phyloP scores from a whole-genome alignment of 441 rosid species.

The Lepidium campestre region DNA sequence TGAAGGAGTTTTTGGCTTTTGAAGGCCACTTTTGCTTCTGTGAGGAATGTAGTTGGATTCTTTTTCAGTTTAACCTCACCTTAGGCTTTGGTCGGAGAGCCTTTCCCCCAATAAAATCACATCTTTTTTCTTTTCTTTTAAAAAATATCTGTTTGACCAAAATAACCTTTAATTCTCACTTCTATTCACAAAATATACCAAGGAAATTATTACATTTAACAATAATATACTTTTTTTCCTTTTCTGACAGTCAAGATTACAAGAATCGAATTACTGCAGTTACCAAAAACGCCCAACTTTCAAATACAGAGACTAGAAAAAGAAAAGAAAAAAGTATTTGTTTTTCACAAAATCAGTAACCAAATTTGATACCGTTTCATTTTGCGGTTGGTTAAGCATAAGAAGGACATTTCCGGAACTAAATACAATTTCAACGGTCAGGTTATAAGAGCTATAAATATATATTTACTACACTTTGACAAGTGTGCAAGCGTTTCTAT shows the following conservation, averaged over 20 bases:
- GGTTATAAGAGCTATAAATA: not conserved
- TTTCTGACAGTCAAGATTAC: not conserved
- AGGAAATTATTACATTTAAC: not conserved
- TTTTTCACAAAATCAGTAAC: not conserved
- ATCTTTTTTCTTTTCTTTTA: not conserved
- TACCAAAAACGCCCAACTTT: conserved; percentile 3
- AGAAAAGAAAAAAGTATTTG: not conserved
- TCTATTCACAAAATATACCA: conserved; percentile 18
- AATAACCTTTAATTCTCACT: conserved; percentile 9
- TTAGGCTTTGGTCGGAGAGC: conserved; percentile 25
- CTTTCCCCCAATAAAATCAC: conserved; percentile 11
- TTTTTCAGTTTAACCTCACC: conserved; percentile 16
- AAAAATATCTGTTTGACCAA: conserved; percentile 5
- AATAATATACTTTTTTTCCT: not conserved
- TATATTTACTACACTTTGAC: conserved; percentile 5
- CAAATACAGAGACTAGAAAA: not conserved
- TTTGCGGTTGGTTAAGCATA: not conserved
- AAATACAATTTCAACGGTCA: conserved; percentile 16
- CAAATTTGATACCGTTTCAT: not conserved
- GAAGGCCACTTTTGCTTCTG: conserved; percentile 16
- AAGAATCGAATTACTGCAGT: not conserved
- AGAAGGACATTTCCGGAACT: conserved; percentile 5
- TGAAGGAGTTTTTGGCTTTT: not conserved
- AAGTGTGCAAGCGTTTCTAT: conserved; percentile 16
- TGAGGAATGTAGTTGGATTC: conserved; percentile 28